These are phyloP conservation scores for Domatiomyces catenatus DNA, from an alignment of 2,329 filamentous ascomycete genomes.

Conservation along the genomic window DNA sequence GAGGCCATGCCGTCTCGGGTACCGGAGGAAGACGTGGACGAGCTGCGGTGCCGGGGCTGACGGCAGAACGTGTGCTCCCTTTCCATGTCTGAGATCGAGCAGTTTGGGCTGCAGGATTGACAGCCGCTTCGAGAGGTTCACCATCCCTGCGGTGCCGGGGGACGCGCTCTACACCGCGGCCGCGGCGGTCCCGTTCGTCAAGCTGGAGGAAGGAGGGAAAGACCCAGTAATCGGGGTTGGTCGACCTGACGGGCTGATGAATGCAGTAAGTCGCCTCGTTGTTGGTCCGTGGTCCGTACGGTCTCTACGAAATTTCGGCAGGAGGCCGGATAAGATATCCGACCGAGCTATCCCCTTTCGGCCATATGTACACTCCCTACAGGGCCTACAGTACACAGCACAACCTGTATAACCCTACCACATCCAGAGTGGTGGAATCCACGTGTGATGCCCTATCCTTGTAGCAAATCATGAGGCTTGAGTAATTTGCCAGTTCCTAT, in stretches of 20 bases:
- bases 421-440: too few species aligned
- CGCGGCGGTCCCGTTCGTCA: not conserved
- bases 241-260: not conserved
- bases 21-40: slow-evolving; percentile 25
- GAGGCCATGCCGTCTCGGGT: slow-evolving; percentile 27
- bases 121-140: slow-evolving; percentile 47
- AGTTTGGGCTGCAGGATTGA: slow-evolving; percentile 60
- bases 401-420: too few species aligned
- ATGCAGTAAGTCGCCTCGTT: not conserved
- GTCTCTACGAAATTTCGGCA: not conserved
- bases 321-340: not conserved
- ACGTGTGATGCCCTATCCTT: too few species aligned
- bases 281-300: too few species aligned
- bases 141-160: slow-evolving; percentile 23
- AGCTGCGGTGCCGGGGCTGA: slow-evolving; percentile 24
- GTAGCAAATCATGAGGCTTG: not conserved
- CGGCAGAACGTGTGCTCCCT: slow-evolving; percentile 69
- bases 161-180: not conserved
- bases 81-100: slow-evolving; percentile 59
- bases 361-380: too few species aligned
- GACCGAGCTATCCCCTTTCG: not conserved
- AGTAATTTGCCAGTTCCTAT: not conserved
- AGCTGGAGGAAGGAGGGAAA: not conserved
- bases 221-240: not conserved
- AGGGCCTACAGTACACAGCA: not conserved